These are phyloP conservation scores for Calonectria fujianensis DNA, from an alignment of 2,329 filamentous ascomycete species.

Conservation along the genomic window DNA sequence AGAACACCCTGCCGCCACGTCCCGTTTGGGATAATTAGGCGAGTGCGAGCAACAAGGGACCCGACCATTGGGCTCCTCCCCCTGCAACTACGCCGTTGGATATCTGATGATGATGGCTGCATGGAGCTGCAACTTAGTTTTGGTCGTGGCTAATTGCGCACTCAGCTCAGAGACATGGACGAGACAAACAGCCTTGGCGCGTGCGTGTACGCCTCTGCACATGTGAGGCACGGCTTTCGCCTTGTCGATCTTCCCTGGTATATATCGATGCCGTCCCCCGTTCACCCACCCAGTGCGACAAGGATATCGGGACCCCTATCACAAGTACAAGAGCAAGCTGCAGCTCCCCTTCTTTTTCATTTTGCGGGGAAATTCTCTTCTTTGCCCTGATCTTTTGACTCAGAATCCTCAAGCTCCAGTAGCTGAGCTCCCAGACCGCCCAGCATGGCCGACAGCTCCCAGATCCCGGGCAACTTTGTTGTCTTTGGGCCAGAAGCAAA, in stretches of 20 bases:
- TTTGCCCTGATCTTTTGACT: neutral
- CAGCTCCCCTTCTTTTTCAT: neutral
- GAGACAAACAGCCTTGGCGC: neutral
- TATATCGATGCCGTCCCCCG: conserved; percentile 16
- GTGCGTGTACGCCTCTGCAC: neutral
- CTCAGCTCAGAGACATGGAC: neutral
- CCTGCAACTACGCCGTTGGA: conserved; percentile 22
- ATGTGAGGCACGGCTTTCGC: neutral
- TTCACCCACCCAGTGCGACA: neutral
- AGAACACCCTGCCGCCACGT: neutral
- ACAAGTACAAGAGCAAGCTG: neutral
- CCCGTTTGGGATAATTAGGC: conserved; percentile 18
- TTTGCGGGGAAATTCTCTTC: neutral
- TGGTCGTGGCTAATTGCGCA: neutral
- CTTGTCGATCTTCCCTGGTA: neutral
- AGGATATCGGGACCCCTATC: neutral
- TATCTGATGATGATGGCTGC: conserved; percentile 25
- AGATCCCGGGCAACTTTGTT: conserved; percentile 43
- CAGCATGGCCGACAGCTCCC: conserved; percentile 42
- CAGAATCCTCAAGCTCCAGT: neutral
- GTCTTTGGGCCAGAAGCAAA: conserved; percentile 68
- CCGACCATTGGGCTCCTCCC: neutral
- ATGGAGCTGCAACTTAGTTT: conserved; percentile 12
- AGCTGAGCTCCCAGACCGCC: neutral
- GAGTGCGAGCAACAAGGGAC: conserved; percentile 27